Evolutionary conservation across 495 filamentous ascomycete genomes (phyloP).

Genomic region (Penicillium pancosmium): DNA sequence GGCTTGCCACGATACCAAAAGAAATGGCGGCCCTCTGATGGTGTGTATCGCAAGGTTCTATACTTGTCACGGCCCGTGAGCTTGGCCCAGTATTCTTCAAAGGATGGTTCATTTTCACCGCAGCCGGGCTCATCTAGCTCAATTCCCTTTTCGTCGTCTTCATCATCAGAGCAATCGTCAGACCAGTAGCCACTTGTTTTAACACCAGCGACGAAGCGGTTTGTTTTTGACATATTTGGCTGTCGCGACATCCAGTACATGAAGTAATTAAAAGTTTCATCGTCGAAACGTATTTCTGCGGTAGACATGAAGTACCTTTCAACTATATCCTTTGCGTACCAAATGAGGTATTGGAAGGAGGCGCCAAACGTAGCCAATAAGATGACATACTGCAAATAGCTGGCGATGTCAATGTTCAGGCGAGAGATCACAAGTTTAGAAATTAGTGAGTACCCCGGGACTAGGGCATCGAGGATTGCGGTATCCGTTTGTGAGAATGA

Average conservation of each 20-base stretch:
- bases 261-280: constrained; percentile 69
- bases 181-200: constrained; percentile 54
- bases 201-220: constrained; percentile 64
- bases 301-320: constrained; percentile 48
- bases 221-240: constrained; percentile 56
- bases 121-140: constrained; percentile 9
- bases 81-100: constrained; percentile 54
- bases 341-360: constrained; percentile 51
- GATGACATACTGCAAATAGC: constrained; percentile 68
- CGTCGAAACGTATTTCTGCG: constrained; percentile 66
- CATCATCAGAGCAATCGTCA: constrained; percentile 39
- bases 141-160: constrained; percentile 45
- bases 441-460: constrained; percentile 72
- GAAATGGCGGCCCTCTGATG: constrained; percentile 63
- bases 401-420: constrained; percentile 68
- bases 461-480: constrained; percentile 69
- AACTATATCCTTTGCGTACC: constrained; percentile 40
- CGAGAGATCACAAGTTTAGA: constrained; percentile 60
- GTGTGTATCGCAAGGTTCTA: constrained; percentile 65
- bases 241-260: constrained; percentile 72
- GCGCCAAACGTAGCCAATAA: constrained; percentile 52
- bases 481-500: constrained; percentile 30
- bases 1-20: constrained; percentile 64
- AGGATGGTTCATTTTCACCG: constrained; percentile 7
- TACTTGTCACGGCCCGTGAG: constrained; percentile 52